A percentile compares a stretch with the other conserved stretches of the same genome.
phyloP scores from a whole-genome alignment of 331 rosid species.

The Erythrophleum ivorense region DNA sequence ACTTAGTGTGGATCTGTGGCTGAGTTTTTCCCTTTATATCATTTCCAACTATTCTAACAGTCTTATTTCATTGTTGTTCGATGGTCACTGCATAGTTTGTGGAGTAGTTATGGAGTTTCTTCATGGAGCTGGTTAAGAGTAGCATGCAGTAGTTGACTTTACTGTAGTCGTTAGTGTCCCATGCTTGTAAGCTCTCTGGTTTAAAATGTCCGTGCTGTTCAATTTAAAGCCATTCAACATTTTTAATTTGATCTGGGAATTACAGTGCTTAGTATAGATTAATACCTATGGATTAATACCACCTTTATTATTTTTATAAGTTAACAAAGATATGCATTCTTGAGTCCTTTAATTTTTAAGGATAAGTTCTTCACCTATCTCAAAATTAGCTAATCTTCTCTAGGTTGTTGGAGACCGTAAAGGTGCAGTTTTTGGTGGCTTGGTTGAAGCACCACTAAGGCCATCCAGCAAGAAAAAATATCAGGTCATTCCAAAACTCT shows the following conservation, averaged over 20 bases:
- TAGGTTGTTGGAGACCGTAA: constrained; percentile 91
- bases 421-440: constrained; percentile 93
- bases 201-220: not conserved
- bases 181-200: constrained; percentile 22
- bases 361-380: constrained; percentile 23
- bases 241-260: constrained; percentile 7
- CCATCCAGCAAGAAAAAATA: constrained; percentile 80
- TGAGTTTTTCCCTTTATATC: constrained; percentile 13
- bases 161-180: not conserved
- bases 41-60: not conserved
- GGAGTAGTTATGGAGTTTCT: constrained; percentile 24
- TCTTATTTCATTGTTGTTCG: constrained; percentile 16
- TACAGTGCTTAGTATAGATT: constrained; percentile 12
- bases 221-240: constrained; percentile 8
- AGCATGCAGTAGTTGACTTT: constrained; percentile 25
- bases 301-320: not conserved
- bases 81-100: constrained; percentile 26
- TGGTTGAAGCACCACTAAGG: constrained; percentile 92
- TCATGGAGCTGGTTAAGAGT: not conserved
- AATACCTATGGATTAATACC: not conserved
- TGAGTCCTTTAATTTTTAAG: constrained; percentile 25
- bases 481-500: constrained; percentile 64
- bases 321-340: constrained; percentile 20
- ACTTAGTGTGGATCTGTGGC: constrained; percentile 2
- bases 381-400: constrained; percentile 39